Percentiles rank a stretch among this genome's conserved stretches.
Evolutionary conservation across 140 eudicot species (phyloP).

Genomic region (Anethum foeniculum): DNA sequence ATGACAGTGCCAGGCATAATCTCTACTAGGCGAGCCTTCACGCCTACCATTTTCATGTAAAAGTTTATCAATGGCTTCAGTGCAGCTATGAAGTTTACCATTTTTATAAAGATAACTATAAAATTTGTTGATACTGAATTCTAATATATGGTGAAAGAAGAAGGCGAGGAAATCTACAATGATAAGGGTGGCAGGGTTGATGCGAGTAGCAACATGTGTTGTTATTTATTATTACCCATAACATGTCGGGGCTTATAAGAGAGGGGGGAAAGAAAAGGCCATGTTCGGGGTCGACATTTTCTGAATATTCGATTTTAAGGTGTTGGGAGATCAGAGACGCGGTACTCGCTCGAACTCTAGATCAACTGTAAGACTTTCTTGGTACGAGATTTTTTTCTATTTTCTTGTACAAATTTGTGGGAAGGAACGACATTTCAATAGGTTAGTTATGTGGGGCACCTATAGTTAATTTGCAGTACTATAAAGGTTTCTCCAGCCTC

Average conservation of each 20-base stretch:
- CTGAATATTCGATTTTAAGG: too few relatives aligned
- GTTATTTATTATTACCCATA: too few relatives aligned
- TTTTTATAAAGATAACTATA: slow-evolving; percentile 2
- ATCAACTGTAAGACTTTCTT: too few relatives aligned
- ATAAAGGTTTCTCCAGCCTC: neutral
- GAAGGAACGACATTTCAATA: too few relatives aligned
- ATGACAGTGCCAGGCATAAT: slow-evolving; percentile 64
- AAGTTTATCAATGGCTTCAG: slow-evolving; percentile 46
- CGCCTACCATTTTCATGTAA: slow-evolving; percentile 72
- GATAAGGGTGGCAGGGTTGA: slow-evolving; percentile 1
- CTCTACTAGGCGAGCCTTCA: slow-evolving; percentile 40
- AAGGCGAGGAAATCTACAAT: slow-evolving; percentile 13
- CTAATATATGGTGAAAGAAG: neutral
- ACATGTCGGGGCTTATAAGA: too few relatives aligned
- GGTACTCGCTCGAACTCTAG: too few relatives aligned
- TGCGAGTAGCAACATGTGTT: too few relatives aligned
- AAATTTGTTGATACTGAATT: neutral
- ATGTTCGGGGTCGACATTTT: too few relatives aligned
- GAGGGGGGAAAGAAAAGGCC: too few relatives aligned
- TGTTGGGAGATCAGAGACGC: too few relatives aligned
- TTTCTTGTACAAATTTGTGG: too few relatives aligned
- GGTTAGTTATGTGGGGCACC: neutral
- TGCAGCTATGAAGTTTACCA: slow-evolving; percentile 73
- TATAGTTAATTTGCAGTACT: neutral
- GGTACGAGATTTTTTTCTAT: too few relatives aligned